Conservation (phyloP, 805 yeast species). For the Candida odintsovae region DNA sequence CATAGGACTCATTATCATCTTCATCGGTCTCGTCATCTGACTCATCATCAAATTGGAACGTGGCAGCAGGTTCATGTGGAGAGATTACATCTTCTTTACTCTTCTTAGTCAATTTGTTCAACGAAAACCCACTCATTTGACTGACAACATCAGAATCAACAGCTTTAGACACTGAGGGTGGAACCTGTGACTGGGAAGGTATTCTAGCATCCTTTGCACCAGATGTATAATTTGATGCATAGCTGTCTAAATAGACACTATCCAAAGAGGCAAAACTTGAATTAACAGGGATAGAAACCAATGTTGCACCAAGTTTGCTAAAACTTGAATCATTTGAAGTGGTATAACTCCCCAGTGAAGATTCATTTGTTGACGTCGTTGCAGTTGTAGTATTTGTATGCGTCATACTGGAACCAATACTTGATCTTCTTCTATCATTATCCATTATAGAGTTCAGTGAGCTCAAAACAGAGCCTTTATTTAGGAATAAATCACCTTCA, state of each 20-base stretch:
- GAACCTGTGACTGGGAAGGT: constrained; percentile 1
- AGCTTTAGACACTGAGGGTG: background rate
- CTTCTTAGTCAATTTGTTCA: constrained; percentile 12
- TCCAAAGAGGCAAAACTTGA: constrained; percentile 78
- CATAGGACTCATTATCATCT: constrained; percentile 5
- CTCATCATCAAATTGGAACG: constrained; percentile 5
- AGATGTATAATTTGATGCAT: constrained; percentile 23
- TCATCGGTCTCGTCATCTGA: constrained; percentile 6
- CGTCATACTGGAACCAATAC: constrained; percentile 8
- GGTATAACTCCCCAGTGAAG: constrained; percentile 1
- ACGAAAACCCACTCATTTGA: constrained; percentile 16
- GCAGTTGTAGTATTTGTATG: background rate
- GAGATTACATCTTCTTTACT: constrained; percentile 14
- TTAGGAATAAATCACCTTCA: constrained; percentile 27
- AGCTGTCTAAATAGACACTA: constrained; percentile 56
- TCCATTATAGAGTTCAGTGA: constrained; percentile 22
- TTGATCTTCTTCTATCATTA: constrained; percentile 17
- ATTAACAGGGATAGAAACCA: constrained; percentile 61
- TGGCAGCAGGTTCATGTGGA: constrained; percentile 15
- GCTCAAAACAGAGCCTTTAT: constrained; percentile 19
- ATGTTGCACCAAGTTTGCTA: constrained; percentile 38
- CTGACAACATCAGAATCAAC: constrained; percentile 3
- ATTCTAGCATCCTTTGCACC: constrained; percentile 15
- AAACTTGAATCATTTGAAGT: constrained; percentile 27
- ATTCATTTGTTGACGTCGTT: background rate